These are phyloP conservation scores for Hypocrella siamensis DNA, from an alignment of 2,329 filamentous ascomycete species.

Conservation along the genomic window DNA sequence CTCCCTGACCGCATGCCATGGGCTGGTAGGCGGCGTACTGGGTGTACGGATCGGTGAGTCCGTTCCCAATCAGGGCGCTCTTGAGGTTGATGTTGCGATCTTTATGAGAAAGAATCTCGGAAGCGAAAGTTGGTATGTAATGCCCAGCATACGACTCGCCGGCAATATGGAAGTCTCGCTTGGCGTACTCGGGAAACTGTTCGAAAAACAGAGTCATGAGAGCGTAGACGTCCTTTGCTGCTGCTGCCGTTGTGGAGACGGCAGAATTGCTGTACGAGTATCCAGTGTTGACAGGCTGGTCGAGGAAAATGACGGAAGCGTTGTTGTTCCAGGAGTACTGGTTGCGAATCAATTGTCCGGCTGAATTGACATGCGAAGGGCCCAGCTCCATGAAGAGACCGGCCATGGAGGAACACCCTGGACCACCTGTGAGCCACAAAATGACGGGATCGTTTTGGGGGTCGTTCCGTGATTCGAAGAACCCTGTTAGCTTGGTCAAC, in stretches of 20 bases:
- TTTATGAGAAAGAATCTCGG: slow-evolving; percentile 84
- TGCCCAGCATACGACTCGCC: slow-evolving; percentile 91
- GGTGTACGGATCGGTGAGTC: slow-evolving; percentile 79
- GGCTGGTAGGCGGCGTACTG: slow-evolving; percentile 92
- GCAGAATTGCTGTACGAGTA: slow-evolving; percentile 44
- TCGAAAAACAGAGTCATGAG: slow-evolving; percentile 96
- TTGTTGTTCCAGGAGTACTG: slow-evolving; percentile 48
- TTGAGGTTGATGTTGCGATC: slow-evolving; percentile 96
- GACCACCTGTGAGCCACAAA: slow-evolving; percentile 35
- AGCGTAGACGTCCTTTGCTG: slow-evolving; percentile 93
- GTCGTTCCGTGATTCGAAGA: slow-evolving; percentile 27
- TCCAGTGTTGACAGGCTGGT: slow-evolving; percentile 34
- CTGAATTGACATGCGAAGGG: slow-evolving; percentile 49
- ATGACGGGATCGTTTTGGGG: slow-evolving; percentile 25
- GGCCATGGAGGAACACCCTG: slow-evolving; percentile 17
- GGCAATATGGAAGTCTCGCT: slow-evolving; percentile 93
- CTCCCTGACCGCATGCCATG: slow-evolving; percentile 93
- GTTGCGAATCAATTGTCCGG: slow-evolving; percentile 26
- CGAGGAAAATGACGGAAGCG: slow-evolving; percentile 55
- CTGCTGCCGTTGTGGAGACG: slow-evolving; percentile 83
- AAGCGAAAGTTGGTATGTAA: slow-evolving; percentile 84
- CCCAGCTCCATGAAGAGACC: slow-evolving; percentile 54
- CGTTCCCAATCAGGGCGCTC: slow-evolving; percentile 89
- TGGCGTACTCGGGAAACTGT: slow-evolving; percentile 87
- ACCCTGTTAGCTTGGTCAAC: slow-evolving; percentile 56